Base-by-base conservation (phyloP, 202 grass and related monocot species). In the Digitaria exilis region DNA sequence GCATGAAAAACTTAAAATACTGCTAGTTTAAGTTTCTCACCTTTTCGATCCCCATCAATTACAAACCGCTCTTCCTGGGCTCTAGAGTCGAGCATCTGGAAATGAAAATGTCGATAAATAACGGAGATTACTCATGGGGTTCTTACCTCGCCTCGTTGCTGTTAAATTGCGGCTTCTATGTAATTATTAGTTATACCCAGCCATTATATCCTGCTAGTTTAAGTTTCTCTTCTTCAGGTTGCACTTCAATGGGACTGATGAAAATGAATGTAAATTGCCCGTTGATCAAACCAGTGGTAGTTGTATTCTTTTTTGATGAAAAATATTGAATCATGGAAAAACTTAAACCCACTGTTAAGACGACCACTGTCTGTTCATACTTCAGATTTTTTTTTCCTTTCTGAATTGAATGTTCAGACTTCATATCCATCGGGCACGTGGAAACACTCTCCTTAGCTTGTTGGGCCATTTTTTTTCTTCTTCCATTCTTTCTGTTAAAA, bases 21-120 rank as follows among this genome's bases (percentile, higher is more conserved):
- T n/a, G n/a, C n/a, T n/a, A n/a, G n/a, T n/a, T n/a, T n/a, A n/a
- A n/a, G n/a, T n/a, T n/a, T n/a, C n/a, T n/a, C n/a, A n/a, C 94
- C 61, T 92, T 84, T 68, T 91, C 82, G n/a, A 39, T 22, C 60
- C 32, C 83, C 91, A 73, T 89, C 62, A 42, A 71, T 29, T 21
- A n/a, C 44, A 79, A 68, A 30, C 74, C 73, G 82, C 58, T 74
- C 71, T 57, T 91, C 91, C 55, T 43, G 39, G 28, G 18, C 64
- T 86, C 60, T 48, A 26, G 70, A 65, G 5, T 30, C 34, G 42
- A 11, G 18, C 72, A 44, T 32, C 45, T 66, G 57, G 74, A 83
- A 65, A 73, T 78, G 26, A 31, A 42, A 50, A 24, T 19, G 78
- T 44, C 2, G 49, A 29, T 37, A 50, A 9, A 67, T 35, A 28